Conservation (phyloP, 768 basidiomycete species). For the Chalciporus piperatus region DNA sequence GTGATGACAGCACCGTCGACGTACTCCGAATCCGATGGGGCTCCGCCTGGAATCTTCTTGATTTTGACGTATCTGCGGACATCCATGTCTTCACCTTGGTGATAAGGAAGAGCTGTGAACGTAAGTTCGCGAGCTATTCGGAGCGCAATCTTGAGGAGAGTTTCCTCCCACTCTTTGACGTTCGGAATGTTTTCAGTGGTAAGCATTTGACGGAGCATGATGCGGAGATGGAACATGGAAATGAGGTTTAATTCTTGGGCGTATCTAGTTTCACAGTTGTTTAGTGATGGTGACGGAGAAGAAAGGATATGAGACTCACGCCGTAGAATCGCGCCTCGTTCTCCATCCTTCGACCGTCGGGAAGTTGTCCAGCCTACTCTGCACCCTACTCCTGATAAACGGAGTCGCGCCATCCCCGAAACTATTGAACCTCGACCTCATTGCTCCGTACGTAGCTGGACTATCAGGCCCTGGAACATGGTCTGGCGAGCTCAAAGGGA, state of each 20-base stretch:
- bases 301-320: constrained; percentile 49
- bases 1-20: constrained; percentile 96
- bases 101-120: constrained; percentile 65
- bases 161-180: constrained; percentile 84
- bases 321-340: constrained; percentile 83
- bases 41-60: constrained; percentile 96
- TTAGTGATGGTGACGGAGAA: constrained; percentile 5
- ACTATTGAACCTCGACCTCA: constrained; percentile 66
- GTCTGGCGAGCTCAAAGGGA: constrained; percentile 80
- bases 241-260: constrained; percentile 80
- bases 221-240: constrained; percentile 86
- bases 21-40: constrained; percentile 91
- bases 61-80: constrained; percentile 94
- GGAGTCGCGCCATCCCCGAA: constrained; percentile 70
- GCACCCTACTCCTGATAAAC: constrained; percentile 82
- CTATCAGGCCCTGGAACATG: constrained; percentile 48
- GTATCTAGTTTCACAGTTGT: constrained; percentile 45
- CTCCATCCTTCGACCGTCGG: constrained; percentile 73
- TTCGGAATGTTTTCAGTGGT: constrained; percentile 80
- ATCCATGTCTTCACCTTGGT: constrained; percentile 92
- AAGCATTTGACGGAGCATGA: constrained; percentile 90
- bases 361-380: constrained; percentile 67
- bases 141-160: constrained; percentile 75
- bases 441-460: constrained; percentile 45
- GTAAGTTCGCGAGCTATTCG: constrained; percentile 84